Evolutionary conservation across 116 monocot genomes (phyloP), one percentile per base, ranked within the genome.

Genomic region (Cymodocea nodosa): DNA sequence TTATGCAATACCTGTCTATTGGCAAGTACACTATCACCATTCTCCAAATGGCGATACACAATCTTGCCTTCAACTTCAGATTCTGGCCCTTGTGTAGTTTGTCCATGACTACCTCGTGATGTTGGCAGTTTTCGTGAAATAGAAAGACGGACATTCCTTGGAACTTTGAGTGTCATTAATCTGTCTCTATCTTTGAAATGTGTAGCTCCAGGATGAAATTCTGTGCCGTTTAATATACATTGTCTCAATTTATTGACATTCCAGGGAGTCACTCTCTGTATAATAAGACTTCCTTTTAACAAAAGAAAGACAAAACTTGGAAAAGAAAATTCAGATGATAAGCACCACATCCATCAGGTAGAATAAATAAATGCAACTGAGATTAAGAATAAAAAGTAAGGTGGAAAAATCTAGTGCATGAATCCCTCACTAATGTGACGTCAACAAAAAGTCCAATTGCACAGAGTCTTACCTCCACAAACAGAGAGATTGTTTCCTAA

Each of bases 241-340:
- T 69, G 70, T 64, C 85, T 81, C 52, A 97, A 77, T 56, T 75
- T 76, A 73, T 76, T 69, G 17, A 75, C 75, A 82, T 91, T 97
- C 90, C 91, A 91, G 16, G 88, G 79, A 22, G 97, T 97, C 64
- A 97, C 97, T 80, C 84, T 85, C 97, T 97, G 85, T 57, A 79
- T n/a, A 61, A 69, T 24, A 59, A 59, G 16, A 35, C 19, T 54
- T n/a, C 53, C 1, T 18, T 56, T 56, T 15, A 60, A 60, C 15
- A 23, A 34, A 34, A 60, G 35, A 35, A 60, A 13, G 14, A 16
- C 16, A 25, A 60, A 60, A 34, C 2, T 35, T 34, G 30, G 37
- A 44, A 44, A 44, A 44, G 44, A 11, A 44, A 44, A 44, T 44
- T 44, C 44, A 44, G 4, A 44, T 44, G 9, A 44, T 44, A 44